phyloP scores from a whole-genome alignment of 768 basidiomycete genomes.

The Leccinum subgranulosum region DNA sequence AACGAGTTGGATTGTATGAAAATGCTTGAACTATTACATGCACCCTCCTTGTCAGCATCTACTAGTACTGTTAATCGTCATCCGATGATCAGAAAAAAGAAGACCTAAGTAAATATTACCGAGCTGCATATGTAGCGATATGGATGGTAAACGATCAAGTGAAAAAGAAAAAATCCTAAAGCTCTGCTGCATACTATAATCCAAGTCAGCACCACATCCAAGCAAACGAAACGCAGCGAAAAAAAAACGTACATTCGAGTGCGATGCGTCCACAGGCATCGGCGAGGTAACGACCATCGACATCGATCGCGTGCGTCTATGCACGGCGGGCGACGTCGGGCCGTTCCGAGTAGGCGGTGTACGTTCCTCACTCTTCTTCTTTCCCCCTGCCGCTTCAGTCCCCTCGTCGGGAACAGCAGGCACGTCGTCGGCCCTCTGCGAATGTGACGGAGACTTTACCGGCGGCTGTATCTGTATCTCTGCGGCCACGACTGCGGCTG shows the following conservation, averaged over 20 bases:
- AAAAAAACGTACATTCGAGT: conserved; percentile 13
- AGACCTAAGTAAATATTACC: conserved; percentile 1
- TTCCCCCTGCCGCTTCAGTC: background rate
- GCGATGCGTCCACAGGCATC: conserved; percentile 5
- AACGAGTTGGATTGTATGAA: conserved; percentile 8
- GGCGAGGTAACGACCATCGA: conserved; percentile 22
- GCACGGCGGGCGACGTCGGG: conserved; percentile 13
- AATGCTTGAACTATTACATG: conserved; percentile 20
- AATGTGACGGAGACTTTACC: background rate
- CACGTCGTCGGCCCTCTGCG: background rate
- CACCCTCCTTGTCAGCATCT: background rate
- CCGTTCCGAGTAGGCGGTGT: background rate
- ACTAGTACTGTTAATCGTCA: background rate
- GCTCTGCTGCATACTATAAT: conserved; percentile 24
- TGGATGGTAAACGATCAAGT: background rate
- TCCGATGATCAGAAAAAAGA: background rate
- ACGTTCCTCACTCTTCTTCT: background rate
- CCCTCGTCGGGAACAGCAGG: background rate
- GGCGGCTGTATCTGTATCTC: background rate
- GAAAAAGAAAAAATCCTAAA: conserved; percentile 7
- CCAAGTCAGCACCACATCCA: background rate
- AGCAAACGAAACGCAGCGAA: background rate
- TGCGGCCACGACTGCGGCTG: background rate
- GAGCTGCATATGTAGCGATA: background rate
- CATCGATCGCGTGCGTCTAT: conserved; percentile 29